These are phyloP conservation scores for Musa beccarii DNA, from an alignment of 176 grass and related monocot species.

Conservation along the genomic window DNA sequence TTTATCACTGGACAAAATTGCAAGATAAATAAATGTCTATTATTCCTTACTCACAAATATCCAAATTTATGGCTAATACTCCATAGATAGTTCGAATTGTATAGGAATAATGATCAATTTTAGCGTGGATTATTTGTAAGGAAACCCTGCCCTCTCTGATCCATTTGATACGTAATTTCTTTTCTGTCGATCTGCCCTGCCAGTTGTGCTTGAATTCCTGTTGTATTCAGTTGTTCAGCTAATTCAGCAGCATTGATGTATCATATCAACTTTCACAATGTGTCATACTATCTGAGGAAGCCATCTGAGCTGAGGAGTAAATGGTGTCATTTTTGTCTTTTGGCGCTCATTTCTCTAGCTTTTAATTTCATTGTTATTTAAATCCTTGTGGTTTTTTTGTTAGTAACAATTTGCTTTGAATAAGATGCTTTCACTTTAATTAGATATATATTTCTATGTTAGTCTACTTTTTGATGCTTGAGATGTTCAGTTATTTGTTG, in stretches of 20 bases:
- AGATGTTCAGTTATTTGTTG: neutral
- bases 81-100: conserved; percentile 5
- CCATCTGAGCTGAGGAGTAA: no score
- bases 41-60: neutral
- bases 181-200: neutral
- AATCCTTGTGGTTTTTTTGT: no score
- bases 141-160: neutral
- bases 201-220: conserved; percentile 10
- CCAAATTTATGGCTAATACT: conserved; percentile 6
- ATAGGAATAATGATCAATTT: conserved; percentile 12
- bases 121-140: conserved; percentile 5
- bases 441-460: no score
- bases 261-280: no score
- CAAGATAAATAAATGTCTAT: neutral
- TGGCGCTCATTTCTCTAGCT: no score
- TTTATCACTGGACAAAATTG: neutral
- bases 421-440: no score
- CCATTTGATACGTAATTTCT: neutral
- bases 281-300: no score
- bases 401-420: no score
- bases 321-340: no score
- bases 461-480: neutral
- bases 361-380: neutral
- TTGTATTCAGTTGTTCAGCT: conserved; percentile 4
- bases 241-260: neutral